These are phyloP conservation scores for Suillus cothurnatus DNA, from an alignment of 768 basidiomycete species.

Conservation along the genomic window DNA sequence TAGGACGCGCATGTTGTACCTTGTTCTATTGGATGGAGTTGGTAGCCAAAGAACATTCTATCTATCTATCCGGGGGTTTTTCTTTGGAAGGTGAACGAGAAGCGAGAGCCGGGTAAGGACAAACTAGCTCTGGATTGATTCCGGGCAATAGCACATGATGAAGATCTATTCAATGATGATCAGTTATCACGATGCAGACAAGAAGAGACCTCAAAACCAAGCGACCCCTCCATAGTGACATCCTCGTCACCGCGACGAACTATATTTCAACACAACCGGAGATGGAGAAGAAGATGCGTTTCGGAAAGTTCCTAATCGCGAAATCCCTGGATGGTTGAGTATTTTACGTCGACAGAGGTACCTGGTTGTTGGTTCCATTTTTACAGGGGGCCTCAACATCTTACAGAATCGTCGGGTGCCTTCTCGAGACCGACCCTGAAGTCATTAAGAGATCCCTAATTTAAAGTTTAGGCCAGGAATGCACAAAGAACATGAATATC, in stretches of 20 bases:
- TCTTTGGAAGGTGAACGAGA: not conserved
- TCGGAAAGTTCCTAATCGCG: no score
- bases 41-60: not conserved
- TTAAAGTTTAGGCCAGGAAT: no score
- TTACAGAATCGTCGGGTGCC: no score
- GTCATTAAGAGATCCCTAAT: no score
- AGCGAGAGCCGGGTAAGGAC: conserved; percentile 1
- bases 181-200: not conserved
- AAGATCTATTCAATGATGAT: conserved; percentile 2
- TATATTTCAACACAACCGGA: not conserved
- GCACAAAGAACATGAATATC: no score
- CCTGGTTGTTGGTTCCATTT: no score
- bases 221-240: not conserved
- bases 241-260: not conserved
- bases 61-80: not conserved
- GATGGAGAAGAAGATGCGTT: no score
- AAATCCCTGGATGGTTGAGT: no score
- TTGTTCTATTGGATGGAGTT: not conserved
- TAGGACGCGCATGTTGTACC: not conserved
- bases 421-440: no score
- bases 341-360: no score
- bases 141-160: not conserved
- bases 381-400: no score
- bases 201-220: not conserved
- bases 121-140: not conserved